Percentiles rank a stretch among this genome's conserved stretches.
phyloP scores from a whole-genome alignment of 2,329 filamentous ascomycete species.

The Hypoxylon rubiginosum region DNA sequence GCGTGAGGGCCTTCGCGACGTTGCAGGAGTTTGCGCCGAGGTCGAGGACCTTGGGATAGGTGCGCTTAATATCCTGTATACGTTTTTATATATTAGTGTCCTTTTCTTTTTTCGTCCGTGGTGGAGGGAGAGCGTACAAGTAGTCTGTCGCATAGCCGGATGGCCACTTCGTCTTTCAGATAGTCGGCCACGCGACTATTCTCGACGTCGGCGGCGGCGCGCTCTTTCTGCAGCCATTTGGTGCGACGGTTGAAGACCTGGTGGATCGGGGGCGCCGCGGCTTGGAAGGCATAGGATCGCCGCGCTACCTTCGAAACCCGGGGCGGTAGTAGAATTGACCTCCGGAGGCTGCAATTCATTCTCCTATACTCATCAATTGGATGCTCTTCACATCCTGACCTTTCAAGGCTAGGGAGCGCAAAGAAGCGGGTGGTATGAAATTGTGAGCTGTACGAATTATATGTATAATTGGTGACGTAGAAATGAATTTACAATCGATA shows the following conservation, averaged over 20 bases:
- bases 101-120: background rate
- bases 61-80: slow-evolving; percentile 82
- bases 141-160: slow-evolving; percentile 85
- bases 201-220: slow-evolving; percentile 78
- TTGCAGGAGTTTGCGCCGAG: slow-evolving; percentile 97
- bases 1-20: slow-evolving; percentile 83
- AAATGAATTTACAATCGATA: slow-evolving; percentile 29
- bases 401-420: slow-evolving; percentile 20
- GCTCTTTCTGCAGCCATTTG: slow-evolving; percentile 93
- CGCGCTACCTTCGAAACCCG: slow-evolving; percentile 43
- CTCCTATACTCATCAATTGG: slow-evolving; percentile 42
- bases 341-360: slow-evolving; percentile 49
- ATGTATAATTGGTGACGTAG: slow-evolving; percentile 31
- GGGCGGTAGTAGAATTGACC: slow-evolving; percentile 37
- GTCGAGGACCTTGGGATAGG: slow-evolving; percentile 87
- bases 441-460: too few relatives aligned
- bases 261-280: slow-evolving; percentile 80
- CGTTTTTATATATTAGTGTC: slow-evolving; percentile 24
- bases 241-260: slow-evolving; percentile 91
- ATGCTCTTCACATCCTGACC: slow-evolving; percentile 46
- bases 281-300: slow-evolving; percentile 81
- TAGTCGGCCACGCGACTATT: slow-evolving; percentile 88
- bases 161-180: slow-evolving; percentile 91
- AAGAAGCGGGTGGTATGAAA: background rate
- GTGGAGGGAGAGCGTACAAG: slow-evolving; percentile 61